Evolutionary conservation across 192 early-diverging fungal species (phyloP).

Genomic region (Dissophora globulifera): DNA sequence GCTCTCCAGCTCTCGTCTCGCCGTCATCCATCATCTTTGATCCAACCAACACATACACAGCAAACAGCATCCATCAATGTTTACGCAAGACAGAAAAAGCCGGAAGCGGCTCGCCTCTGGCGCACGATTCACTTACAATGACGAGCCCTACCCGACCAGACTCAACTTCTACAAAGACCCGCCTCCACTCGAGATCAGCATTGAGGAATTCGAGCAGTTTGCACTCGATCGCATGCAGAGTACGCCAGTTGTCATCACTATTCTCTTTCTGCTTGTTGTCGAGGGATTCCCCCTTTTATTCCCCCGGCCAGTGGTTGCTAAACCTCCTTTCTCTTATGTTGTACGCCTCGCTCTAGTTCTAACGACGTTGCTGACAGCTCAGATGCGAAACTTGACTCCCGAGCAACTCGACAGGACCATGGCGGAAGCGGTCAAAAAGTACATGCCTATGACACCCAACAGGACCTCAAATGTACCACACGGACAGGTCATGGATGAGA

Average conservation of each 20-base stretch:
- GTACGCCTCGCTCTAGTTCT: no score
- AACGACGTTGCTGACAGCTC: constrained; percentile 83
- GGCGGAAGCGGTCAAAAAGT: constrained; percentile 59
- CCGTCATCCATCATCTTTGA: no score
- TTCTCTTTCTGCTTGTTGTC: neutral
- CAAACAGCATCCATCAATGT: no score
- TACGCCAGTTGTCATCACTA: constrained; percentile 15
- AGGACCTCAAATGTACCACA: constrained; percentile 43
- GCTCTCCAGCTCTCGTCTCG: no score
- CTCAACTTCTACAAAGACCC: constrained; percentile 78
- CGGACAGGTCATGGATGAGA: constrained; percentile 63
- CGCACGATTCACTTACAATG: constrained; percentile 20
- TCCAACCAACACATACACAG: no score
- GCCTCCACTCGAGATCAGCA: constrained; percentile 72
- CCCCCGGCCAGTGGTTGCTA: no score
- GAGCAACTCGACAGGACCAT: constrained; percentile 68
- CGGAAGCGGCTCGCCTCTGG: constrained; percentile 13
- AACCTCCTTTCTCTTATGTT: no score
- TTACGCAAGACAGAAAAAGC: constrained; percentile 29
- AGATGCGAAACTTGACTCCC: constrained; percentile 72
- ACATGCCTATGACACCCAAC: constrained; percentile 73
- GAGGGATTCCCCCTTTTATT: no score
- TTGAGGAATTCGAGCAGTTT: constrained; percentile 78
- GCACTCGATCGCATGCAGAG: constrained; percentile 79
- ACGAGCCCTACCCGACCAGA: constrained; percentile 42